Base-by-base conservation (phyloP, 1,139 yeast species). In the Candida neerlandica region DNA sequence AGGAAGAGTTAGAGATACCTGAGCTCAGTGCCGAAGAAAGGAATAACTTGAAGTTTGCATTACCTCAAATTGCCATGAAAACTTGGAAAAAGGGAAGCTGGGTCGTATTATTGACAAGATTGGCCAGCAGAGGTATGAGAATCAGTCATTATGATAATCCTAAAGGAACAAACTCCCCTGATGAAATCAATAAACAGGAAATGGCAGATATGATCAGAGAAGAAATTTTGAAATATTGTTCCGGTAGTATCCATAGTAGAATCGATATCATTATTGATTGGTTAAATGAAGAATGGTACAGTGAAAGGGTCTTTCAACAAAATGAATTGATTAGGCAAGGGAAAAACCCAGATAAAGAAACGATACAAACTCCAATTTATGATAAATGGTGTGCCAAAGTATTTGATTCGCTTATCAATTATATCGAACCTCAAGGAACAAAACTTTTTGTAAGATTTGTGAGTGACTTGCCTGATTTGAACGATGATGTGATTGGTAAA, bases 201-300 rank as follows among this genome's bases (percentile, higher is more conserved):
- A 66, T 85, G 60, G 75, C 89, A 50, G 80, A 83, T 51, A 64
- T 82, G 59, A 81, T 92, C 14, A 75, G 97, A 55, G 82, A 80
- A 14, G 81, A 90, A 12, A 71, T 95, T 9, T 85, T 87, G 55
- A 84, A 83, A 38, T 88, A 86, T 64, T 86, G 90, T 51, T 75
- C 90, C 60, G 85, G 80, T 16, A 89, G 87, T 60, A 86, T 92
- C 56, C 86, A 88, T 51, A 77, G 75, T 11, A 73, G 94, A 39
- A 78, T 92, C 14, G 96, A 89, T 53, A 70, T 86, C 37, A 83
- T 89, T n/a, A 83, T 92, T 35, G 91, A 88, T 54, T 95, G 99
- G 99, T 72, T 95, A 48, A 92, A 89, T 60, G 99, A 94, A 66
- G 99, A 95, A 66, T 95, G 97, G 96, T 92, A 84, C 65, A 79